Evolutionary conservation across 805 yeast genomes (phyloP).

Genomic region (Nakazawaea ishiwadae): DNA sequence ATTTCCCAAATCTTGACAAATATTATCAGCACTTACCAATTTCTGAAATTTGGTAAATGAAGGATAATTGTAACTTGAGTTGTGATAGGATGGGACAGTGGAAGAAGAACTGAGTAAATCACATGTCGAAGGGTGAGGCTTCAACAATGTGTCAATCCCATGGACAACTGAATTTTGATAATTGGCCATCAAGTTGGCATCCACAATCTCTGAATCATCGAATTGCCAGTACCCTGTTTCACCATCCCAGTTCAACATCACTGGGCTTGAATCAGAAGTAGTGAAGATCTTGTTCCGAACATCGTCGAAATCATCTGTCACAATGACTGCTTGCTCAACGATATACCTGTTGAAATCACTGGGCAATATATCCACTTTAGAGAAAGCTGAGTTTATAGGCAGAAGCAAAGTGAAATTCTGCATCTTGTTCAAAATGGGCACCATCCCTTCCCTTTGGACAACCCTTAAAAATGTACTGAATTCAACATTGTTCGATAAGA

Average conservation of each 20-base stretch:
- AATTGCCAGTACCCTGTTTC: constrained; percentile 29
- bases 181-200: constrained; percentile 51
- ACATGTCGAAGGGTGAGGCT: constrained; percentile 29
- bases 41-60: constrained; percentile 14
- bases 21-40: constrained; percentile 17
- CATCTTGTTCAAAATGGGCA: constrained; percentile 56
- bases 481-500: constrained; percentile 62
- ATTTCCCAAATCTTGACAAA: constrained; percentile 24
- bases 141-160: constrained; percentile 48
- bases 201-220: constrained; percentile 46
- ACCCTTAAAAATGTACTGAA: constrained; percentile 59
- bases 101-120: constrained; percentile 20
- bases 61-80: not conserved
- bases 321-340: constrained; percentile 23
- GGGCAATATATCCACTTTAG: constrained; percentile 10
- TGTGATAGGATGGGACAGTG: too few relatives aligned
- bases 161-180: constrained; percentile 65
- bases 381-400: constrained; percentile 75
- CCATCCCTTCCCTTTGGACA: constrained; percentile 56
- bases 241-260: constrained; percentile 23
- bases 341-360: constrained; percentile 26
- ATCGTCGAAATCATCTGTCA: constrained; percentile 25
- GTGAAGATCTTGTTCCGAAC: constrained; percentile 18
- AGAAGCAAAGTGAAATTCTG: constrained; percentile 71
- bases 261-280: constrained; percentile 25